A percentile compares a stretch with the other conserved stretches of the same genome.
phyloP scores from a whole-genome alignment of 306 rosid genomes.

The Rosa persica region DNA sequence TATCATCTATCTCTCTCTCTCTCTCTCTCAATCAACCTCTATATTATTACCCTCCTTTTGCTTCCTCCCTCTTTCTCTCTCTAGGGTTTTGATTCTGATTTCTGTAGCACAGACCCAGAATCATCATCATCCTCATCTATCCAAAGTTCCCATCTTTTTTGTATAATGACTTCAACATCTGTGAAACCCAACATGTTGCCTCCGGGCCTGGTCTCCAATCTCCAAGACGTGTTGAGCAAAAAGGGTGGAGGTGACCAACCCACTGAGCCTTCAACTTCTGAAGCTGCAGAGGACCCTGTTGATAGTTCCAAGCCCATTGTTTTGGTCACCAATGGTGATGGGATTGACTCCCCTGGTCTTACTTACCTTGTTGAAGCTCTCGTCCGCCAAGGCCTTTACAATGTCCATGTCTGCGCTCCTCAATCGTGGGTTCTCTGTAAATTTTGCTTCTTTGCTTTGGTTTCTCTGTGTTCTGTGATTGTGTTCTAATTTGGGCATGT shows the following conservation, averaged over 20 bases:
- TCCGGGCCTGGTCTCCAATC: constrained; percentile 89
- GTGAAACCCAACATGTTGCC: constrained; percentile 63
- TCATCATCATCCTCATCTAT: neutral
- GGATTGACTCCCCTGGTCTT: constrained; percentile 81
- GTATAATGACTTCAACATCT: constrained; percentile 49
- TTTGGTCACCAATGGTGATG: constrained; percentile 71
- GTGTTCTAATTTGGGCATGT: neutral
- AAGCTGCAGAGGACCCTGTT: constrained; percentile 24
- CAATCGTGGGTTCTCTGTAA: constrained; percentile 73
- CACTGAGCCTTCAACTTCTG: constrained; percentile 40
- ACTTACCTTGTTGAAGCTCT: constrained; percentile 75
- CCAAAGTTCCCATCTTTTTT: neutral
- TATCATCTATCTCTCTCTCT: constrained; percentile 11
- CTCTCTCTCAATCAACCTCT: constrained; percentile 28
- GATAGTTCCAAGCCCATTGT: constrained; percentile 63
- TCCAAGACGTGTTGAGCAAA: constrained; percentile 51
- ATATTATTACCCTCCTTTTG: constrained; percentile 23
- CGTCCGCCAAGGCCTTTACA: constrained; percentile 64
- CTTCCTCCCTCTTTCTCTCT: constrained; percentile 2
- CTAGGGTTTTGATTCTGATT: constrained; percentile 74
- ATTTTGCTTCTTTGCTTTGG: neutral
- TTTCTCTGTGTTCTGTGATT: neutral
- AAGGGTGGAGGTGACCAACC: constrained; percentile 32
- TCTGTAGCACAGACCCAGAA: constrained; percentile 13
- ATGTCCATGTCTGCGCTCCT: constrained; percentile 95